phyloP scores from a whole-genome alignment of 805 yeast species.

The Wickerhamiella shivajii region DNA sequence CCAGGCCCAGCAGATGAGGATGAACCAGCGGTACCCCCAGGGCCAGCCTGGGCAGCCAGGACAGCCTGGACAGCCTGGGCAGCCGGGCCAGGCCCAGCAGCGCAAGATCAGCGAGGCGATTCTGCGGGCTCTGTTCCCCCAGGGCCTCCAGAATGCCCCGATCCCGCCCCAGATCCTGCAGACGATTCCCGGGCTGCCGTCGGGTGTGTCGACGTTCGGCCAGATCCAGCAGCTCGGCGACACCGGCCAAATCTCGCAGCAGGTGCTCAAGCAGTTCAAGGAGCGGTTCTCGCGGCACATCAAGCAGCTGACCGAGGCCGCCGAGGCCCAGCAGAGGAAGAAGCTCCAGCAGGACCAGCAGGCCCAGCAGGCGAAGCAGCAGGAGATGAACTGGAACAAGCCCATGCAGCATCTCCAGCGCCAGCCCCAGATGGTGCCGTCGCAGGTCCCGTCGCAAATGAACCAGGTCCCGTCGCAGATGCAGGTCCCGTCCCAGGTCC shows the following conservation, averaged over 20 bases:
- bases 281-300: slow-evolving; percentile 19
- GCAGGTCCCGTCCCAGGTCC: slow-evolving; percentile 11
- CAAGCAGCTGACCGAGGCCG: slow-evolving; percentile 20
- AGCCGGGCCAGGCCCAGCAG: slow-evolving; percentile 7
- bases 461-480: slow-evolving; percentile 6
- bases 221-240: slow-evolving; percentile 13
- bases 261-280: slow-evolving; percentile 20
- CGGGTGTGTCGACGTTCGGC: slow-evolving; percentile 13
- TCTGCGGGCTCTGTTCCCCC: slow-evolving; percentile 8
- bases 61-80: slow-evolving; percentile 7
- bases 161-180: slow-evolving; percentile 13
- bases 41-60: slow-evolving; percentile 1
- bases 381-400: slow-evolving; percentile 14
- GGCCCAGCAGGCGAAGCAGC: slow-evolving; percentile 14
- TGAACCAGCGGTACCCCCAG: slow-evolving; percentile 5
- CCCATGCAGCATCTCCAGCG: slow-evolving; percentile 16
- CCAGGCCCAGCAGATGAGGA: slow-evolving; percentile 8
- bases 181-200: slow-evolving; percentile 18
- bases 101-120: slow-evolving; percentile 7
- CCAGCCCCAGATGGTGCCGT: slow-evolving; percentile 12
- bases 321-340: slow-evolving; percentile 24
- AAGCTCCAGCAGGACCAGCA: slow-evolving; percentile 14
- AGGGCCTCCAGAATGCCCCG: slow-evolving; percentile 7
- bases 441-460: slow-evolving; percentile 10
- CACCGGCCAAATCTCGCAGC: slow-evolving; percentile 18